Percentiles rank a stretch among this genome's conserved stretches.
phyloP scores from a whole-genome alignment of 176 grass and related monocot species.

The Carex littledalei region DNA sequence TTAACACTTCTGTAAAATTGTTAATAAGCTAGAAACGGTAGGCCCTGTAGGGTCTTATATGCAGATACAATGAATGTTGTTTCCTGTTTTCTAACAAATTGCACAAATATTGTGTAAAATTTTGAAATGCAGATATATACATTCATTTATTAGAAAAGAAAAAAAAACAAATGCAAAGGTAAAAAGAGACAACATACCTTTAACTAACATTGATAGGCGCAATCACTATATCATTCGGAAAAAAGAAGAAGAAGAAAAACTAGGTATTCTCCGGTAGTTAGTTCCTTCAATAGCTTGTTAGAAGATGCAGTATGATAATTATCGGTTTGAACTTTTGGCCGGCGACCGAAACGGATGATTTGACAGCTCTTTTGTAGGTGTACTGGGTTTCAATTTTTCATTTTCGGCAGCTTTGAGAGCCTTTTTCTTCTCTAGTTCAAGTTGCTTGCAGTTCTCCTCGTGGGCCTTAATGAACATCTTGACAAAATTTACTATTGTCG shows the following conservation, averaged over 20 bases:
- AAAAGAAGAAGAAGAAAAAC: conserved; percentile 7
- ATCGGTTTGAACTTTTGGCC: neutral
- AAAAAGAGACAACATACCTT: conserved; percentile 5
- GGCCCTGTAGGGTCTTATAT: neutral
- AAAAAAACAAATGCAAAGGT: neutral
- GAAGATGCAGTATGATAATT: neutral
- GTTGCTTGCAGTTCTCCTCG: conserved; percentile 82
- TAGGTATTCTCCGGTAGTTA: conserved; percentile 3
- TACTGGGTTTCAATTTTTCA: conserved; percentile 49
- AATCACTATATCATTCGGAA: neutral
- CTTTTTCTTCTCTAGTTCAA: conserved; percentile 90
- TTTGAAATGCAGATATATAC: neutral
- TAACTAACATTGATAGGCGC: neutral
- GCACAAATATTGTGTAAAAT: neutral
- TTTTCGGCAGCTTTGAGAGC: conserved; percentile 75
- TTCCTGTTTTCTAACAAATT: neutral
- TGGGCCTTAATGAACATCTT: conserved; percentile 76
- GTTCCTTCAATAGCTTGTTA: neutral
- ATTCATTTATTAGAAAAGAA: neutral
- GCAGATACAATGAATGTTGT: neutral
- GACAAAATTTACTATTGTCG: conserved; percentile 75
- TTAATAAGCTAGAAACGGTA: neutral
- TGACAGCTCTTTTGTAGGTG: conserved; percentile 19
- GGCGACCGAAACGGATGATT: neutral
- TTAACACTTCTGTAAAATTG: neutral